Conservation (phyloP, 169 alveolate species). For the Cryptosporidium baileyi region DNA sequence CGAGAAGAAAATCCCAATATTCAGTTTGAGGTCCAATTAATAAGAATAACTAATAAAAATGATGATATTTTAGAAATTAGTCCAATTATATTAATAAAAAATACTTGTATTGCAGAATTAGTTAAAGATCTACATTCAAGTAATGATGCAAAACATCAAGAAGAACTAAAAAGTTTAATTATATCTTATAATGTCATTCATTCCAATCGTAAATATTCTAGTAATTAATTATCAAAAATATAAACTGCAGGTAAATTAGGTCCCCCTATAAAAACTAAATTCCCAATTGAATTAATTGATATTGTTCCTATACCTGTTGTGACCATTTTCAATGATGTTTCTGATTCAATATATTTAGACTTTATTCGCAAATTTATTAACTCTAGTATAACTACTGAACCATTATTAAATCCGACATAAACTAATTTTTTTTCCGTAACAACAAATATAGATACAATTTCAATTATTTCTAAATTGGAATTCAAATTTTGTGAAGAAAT, state of each 20-base stretch:
- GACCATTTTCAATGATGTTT: not conserved
- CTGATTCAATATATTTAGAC: not conserved
- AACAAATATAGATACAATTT: slow-evolving; percentile 40
- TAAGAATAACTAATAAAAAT: no score
- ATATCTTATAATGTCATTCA: no score
- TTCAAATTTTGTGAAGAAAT: not conserved
- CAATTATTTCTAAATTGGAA: not conserved
- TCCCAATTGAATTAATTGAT: slow-evolving; percentile 34
- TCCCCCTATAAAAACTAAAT: slow-evolving; percentile 26
- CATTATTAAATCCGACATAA: slow-evolving; percentile 42
- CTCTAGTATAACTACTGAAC: not conserved
- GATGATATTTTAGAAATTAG: no score
- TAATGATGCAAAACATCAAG: no score
- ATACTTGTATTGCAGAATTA: no score
- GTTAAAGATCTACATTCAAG: no score
- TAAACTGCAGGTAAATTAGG: slow-evolving; percentile 39
- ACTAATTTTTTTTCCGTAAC: not conserved
- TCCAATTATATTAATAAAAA: no score
- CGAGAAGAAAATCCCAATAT: slow-evolving; percentile 16
- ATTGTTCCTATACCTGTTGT: slow-evolving; percentile 38
- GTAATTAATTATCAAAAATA: slow-evolving; percentile 13
- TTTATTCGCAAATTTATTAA: not conserved
- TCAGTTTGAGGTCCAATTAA: not conserved
- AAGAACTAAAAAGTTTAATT: no score
- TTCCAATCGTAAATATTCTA: no score